Base-by-base conservation (phyloP, 2,329 filamentous ascomycete species). In the Diaporthe vaccinii region DNA sequence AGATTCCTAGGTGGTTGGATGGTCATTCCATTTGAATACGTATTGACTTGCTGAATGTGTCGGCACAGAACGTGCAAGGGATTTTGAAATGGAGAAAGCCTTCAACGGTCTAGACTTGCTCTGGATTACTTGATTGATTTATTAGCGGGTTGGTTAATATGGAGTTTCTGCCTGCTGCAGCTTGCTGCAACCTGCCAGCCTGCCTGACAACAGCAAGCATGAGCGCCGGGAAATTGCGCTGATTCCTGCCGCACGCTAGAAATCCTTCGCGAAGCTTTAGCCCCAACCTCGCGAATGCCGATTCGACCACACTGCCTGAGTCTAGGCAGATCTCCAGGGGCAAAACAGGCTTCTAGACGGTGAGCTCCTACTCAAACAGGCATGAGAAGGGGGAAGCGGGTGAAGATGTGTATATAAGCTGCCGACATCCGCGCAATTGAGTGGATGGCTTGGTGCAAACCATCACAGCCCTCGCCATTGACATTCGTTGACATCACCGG, bases 191-290 rank as follows among this genome's bases (percentile, higher is more conserved):
- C 34, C 57, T 39, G 31, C 22, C 28, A 39, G 15, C 34, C 57
- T 39, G 31, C 22, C 12, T 28, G 1, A 62, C 4, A 20, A 31
- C 5, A 1, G 34, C 6, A 6, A 46, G 59, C 59, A 46, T 44
- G 59, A 39, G 59, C 8, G 7, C 2, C 46, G 8, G 71, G 53
- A 44, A 41, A 70, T 51, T 70, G 39, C 34, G n/a, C n/a, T 28
- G 36, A 39, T 59, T 49, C 62, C 31, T 36, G 22, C 46, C 20
- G 62, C 62, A 39, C 31, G 31, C 62, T 68, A 53, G 31, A 20
- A 68, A 68, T 68, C 62, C 62, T 51, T 68, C 20, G 46, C 46
- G 25, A 58, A 58, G 68, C 61, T 22, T 39, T 49, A 34, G 10
- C 22, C 5, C n/a, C 53, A 49, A 41, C 61, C 51, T 59, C 44